A percentile compares a stretch with the other conserved stretches of the same genome.
Evolutionary conservation across 768 basidiomycete species (phyloP).

Genomic region (Daedaleopsis sinensis): DNA sequence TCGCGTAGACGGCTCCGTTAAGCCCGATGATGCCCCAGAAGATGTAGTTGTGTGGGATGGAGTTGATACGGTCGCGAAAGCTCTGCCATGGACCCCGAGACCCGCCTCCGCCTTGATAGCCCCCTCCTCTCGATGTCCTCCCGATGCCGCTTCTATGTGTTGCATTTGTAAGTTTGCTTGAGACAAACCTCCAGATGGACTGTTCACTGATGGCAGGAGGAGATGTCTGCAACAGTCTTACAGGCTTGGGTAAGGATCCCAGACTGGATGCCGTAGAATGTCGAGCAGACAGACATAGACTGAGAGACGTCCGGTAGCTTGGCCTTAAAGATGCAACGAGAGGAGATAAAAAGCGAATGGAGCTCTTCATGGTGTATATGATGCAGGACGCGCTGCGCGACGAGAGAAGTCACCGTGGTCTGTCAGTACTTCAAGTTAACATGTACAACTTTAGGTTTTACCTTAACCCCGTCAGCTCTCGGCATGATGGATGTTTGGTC

Average conservation of each 20-base stretch:
- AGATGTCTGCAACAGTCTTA: neutral
- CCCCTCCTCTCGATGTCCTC: neutral
- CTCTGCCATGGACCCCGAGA: conserved; percentile 18
- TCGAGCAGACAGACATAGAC: neutral
- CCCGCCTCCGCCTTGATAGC: neutral
- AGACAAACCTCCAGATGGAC: conserved; percentile 20
- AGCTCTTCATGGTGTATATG: neutral
- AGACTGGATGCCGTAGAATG: neutral
- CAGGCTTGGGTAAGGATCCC: neutral
- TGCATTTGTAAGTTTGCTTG: conserved; percentile 20
- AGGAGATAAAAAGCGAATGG: conserved; percentile 7
- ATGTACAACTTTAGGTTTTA: neutral
- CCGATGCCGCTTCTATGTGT: conserved; percentile 22
- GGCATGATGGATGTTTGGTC: neutral
- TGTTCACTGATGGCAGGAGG: neutral
- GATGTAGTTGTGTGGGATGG: conserved; percentile 53
- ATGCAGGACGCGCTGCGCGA: neutral
- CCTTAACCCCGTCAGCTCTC: neutral
- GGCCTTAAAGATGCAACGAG: neutral
- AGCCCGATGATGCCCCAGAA: conserved; percentile 67
- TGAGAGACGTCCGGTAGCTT: neutral
- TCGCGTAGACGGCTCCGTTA: conserved; percentile 62
- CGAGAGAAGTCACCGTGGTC: neutral
- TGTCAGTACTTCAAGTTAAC: too few relatives aligned
- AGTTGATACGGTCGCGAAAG: conserved; percentile 44